Evolutionary conservation across 1,284 basidiomycete species (phyloP).

Genomic region (Cutaneotrichosporon daszewskae): DNA sequence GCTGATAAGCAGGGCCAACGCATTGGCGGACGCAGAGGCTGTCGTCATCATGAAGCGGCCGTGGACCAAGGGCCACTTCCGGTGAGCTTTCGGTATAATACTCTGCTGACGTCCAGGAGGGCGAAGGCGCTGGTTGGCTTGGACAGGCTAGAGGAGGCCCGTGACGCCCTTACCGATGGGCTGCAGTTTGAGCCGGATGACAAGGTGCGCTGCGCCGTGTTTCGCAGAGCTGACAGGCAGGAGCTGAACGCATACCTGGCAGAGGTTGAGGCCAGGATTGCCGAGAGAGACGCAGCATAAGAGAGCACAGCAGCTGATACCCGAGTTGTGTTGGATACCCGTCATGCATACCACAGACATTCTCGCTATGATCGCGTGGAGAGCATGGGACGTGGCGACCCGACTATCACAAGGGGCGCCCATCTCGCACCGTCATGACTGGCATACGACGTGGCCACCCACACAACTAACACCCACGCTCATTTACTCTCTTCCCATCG

Average conservation of each 20-base stretch:
- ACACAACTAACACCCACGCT: too few relatives aligned
- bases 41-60: constrained; percentile 76
- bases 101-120: constrained; percentile 20
- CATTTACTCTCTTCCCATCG: too few relatives aligned
- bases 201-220: constrained; percentile 49
- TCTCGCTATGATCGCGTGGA: too few relatives aligned
- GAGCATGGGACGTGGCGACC: too few relatives aligned
- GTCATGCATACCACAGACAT: not conserved
- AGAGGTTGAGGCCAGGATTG: constrained; percentile 28
- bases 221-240: constrained; percentile 6
- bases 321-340: not conserved
- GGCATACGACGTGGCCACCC: too few relatives aligned
- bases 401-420: too few relatives aligned
- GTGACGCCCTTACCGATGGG: constrained; percentile 73
- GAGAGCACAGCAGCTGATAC: too few relatives aligned
- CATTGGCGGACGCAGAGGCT: constrained; percentile 84
- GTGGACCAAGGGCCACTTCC: constrained; percentile 95
- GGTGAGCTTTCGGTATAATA: constrained; percentile 63
- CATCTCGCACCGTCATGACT: too few relatives aligned
- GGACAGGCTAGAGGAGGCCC: constrained; percentile 65
- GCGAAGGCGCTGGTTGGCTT: constrained; percentile 68
- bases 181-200: constrained; percentile 86
- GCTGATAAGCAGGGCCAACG: constrained; percentile 55
- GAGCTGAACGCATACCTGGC: constrained; percentile 37
- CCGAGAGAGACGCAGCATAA: too few relatives aligned